phyloP scores from a whole-genome alignment of 352 stramenopile species.

The Plasmopara muralis region DNA sequence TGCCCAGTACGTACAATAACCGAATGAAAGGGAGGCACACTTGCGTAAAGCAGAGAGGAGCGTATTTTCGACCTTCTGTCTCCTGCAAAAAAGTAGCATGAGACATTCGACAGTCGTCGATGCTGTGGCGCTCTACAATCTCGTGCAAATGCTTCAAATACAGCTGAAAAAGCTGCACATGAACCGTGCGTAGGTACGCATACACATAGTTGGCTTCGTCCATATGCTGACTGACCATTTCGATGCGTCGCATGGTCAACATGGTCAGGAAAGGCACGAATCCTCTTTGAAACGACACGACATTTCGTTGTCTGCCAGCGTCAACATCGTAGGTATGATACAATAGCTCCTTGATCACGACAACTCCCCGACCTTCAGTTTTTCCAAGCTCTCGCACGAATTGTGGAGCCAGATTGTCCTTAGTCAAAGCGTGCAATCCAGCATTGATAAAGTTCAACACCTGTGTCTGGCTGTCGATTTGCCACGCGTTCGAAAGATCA shows the following conservation, averaged over 20 bases:
- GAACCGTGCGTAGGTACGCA: slow-evolving; percentile 19
- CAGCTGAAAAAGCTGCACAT: slow-evolving; percentile 23
- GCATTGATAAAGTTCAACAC: slow-evolving; percentile 38
- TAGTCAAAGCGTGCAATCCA: slow-evolving; percentile 28
- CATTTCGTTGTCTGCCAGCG: slow-evolving; percentile 21
- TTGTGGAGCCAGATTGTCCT: slow-evolving; percentile 21
- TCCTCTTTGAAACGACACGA: slow-evolving; percentile 33
- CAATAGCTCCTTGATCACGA: slow-evolving; percentile 24
- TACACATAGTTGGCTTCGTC: slow-evolving; percentile 36
- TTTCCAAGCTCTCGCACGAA: slow-evolving; percentile 33
- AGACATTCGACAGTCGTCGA: slow-evolving; percentile 21
- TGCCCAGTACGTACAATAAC: slow-evolving; percentile 33
- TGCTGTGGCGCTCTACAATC: slow-evolving; percentile 25
- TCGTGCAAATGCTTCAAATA: slow-evolving; percentile 27
- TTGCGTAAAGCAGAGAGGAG: slow-evolving; percentile 35
- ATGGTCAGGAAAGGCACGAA: slow-evolving; percentile 30
- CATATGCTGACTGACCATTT: slow-evolving; percentile 33
- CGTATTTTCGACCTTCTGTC: slow-evolving; percentile 18
- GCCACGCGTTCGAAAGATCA: slow-evolving; percentile 13
- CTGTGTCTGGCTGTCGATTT: slow-evolving; percentile 29
- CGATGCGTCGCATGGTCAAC: slow-evolving; percentile 26
- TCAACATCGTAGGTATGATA: slow-evolving; percentile 25
- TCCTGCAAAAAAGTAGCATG: slow-evolving; percentile 25
- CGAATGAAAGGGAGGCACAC: slow-evolving; percentile 31
- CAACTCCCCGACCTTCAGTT: slow-evolving; percentile 20